Conservation (phyloP, 805 yeast genomes). For the Candida ficus region DNA sequence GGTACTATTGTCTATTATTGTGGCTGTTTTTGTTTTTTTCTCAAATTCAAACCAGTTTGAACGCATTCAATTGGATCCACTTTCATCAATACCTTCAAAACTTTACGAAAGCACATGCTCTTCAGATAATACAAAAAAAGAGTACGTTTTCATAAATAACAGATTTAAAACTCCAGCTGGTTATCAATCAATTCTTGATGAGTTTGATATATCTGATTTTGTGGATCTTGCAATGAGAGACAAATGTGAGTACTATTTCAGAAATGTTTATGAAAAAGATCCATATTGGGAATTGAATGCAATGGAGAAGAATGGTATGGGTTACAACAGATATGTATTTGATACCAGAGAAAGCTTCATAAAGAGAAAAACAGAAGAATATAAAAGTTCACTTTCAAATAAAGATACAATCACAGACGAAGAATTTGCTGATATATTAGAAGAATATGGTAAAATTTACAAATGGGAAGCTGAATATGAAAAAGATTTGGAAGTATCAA, state of each 20-base stretch:
- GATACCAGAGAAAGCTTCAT: constrained; percentile 21
- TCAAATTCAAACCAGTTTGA: too few species aligned
- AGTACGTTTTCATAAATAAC: constrained; percentile 16
- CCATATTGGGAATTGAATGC: constrained; percentile 23
- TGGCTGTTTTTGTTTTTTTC: too few species aligned
- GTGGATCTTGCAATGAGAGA: constrained; percentile 8
- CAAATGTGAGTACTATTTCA: constrained; percentile 19
- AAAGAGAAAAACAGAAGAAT: constrained; percentile 14
- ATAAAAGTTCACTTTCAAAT: constrained; percentile 12
- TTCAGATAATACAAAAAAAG: too few species aligned
- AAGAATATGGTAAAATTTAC: constrained; percentile 7
- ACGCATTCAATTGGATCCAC: too few species aligned
- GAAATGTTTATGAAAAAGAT: constrained; percentile 12
- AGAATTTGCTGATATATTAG: constrained; percentile 10
- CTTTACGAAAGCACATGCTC: too few species aligned
- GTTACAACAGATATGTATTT: constrained; percentile 21
- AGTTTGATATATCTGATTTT: constrained; percentile 15
- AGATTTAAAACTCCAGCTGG: constrained; percentile 20
- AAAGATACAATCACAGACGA: constrained; percentile 11
- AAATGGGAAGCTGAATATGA: constrained; percentile 18
- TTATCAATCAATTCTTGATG: constrained; percentile 14
- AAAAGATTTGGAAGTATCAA: constrained; percentile 12
- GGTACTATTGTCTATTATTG: too few species aligned
- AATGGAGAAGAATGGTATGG: constrained; percentile 13
- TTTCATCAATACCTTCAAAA: too few species aligned